A percentile compares a stretch with the other conserved stretches of the same genome.
These are phyloP conservation scores for Aspergillus proliferans DNA, from an alignment of 2,329 filamentous ascomycete genomes.

Conservation along the genomic window DNA sequence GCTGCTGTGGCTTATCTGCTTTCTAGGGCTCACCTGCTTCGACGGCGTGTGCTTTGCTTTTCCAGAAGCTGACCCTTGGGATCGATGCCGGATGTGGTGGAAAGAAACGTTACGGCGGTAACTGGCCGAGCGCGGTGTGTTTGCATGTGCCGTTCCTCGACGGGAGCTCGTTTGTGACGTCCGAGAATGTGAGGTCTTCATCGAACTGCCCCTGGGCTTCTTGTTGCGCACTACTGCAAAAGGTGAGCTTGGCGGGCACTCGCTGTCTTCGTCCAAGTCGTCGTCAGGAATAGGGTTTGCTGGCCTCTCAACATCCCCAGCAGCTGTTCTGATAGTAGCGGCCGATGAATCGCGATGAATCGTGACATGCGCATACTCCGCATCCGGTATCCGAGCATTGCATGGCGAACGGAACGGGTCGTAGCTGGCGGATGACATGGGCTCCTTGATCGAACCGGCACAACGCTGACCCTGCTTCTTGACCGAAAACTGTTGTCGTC, in stretches of 20 bases:
- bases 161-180: conserved; percentile 45
- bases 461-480: conserved; percentile 48
- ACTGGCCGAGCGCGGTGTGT: conserved; percentile 42
- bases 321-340: conserved; percentile 2
- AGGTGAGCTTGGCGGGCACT: conserved; percentile 18
- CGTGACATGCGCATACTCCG: conserved; percentile 60
- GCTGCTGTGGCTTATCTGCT: conserved; percentile 2
- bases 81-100: conserved; percentile 45
- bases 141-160: conserved; percentile 28
- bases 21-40: conserved; percentile 11
- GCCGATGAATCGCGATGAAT: conserved; percentile 51
- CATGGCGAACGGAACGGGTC: conserved; percentile 75
- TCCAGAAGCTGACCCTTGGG: conserved; percentile 21
- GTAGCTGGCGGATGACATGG: conserved; percentile 55
- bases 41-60: conserved; percentile 13
- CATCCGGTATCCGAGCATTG: conserved; percentile 39
- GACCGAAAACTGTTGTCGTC: conserved; percentile 52
- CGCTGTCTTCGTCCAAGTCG: neutral
- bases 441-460: conserved; percentile 45
- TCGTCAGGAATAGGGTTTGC: neutral
- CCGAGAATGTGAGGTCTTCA: conserved; percentile 39
- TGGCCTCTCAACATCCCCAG: conserved; percentile 1
- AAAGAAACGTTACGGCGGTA: conserved; percentile 61
- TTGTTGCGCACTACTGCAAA: conserved; percentile 28
- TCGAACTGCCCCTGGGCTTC: conserved; percentile 26